Evolutionary conservation across 1,139 yeast species (phyloP), one percentile per base, ranked within the genome.

Genomic region (Hyphopichia pseudoburtonii): DNA sequence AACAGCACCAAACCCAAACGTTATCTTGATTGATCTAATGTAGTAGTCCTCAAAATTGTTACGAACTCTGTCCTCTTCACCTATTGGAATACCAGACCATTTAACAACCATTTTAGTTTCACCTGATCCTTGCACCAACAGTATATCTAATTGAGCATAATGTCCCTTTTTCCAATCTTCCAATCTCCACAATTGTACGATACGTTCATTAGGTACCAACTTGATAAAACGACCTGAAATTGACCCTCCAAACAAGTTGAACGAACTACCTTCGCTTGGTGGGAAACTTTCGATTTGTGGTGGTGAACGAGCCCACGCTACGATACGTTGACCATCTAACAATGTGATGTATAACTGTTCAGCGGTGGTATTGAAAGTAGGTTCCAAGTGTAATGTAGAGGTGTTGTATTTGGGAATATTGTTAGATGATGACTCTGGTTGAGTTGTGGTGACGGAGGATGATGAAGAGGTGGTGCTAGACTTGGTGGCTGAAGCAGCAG

Each of bases 1-100:
- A 11, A 85, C 89, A n/a, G 88, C 86, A 16, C 94, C 97, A 60
- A 86, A 90, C 1, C 98, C 97, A 62, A 92, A 92, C 0, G 96
- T 85, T 32, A 88, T 57, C 69, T 89, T 92, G 56, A 92, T 89
- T 8, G 96, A 78, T 60, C 83, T 81, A 40, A 90, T 81, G 58
- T 92, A 92, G 61, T 88, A 86, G 46, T 86, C 89, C 50, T 88
- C 89, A 56, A 94, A 92, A 62, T 92, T 92, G 32, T 72, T 77
- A 54, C 81, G 78, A 30, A 87, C 96, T 40, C 85, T 73, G 40
- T 92, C 98, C 60, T 92, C 97, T 57, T 94, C 94, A n/a, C 97
- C 98, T 32, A 92, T 73, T 16, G 98, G 98, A 35, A 92, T 83
- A n/a, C 97, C 97, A 17, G 79, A 70, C 78, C 92, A 87, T 40